phyloP scores from a whole-genome alignment of 495 filamentous ascomycete species.

The Tuber umbilicatum region DNA sequence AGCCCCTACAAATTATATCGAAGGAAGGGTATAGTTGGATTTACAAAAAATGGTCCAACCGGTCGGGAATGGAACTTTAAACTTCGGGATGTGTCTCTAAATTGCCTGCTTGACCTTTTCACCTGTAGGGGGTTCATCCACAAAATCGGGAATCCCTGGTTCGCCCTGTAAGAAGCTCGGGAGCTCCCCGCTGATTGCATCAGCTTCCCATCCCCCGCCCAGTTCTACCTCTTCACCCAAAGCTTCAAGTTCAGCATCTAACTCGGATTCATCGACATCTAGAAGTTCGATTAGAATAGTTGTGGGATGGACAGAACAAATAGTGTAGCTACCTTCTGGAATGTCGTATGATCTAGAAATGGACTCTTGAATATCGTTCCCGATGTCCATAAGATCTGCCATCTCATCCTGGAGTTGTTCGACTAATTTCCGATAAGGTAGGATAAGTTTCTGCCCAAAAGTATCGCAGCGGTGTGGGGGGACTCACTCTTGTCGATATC shows the following conservation, averaged over 20 bases:
- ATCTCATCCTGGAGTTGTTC: conserved; percentile 98
- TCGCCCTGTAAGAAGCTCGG: conserved; percentile 88
- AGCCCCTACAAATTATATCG: neutral
- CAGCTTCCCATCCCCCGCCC: conserved; percentile 50
- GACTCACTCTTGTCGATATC: conserved; percentile 74
- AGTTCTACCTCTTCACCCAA: conserved; percentile 85
- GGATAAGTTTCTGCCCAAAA: conserved; percentile 13
- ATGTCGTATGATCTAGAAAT: conserved; percentile 90
- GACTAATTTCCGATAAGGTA: conserved; percentile 43
- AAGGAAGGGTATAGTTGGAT: neutral
- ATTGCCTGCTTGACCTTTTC: conserved; percentile 40
- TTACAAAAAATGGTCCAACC: neutral
- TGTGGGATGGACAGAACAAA: neutral
- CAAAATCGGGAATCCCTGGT: conserved; percentile 65
- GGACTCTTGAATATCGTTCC: conserved; percentile 97
- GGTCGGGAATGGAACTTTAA: neutral
- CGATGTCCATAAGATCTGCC: conserved; percentile 94
- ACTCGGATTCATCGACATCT: conserved; percentile 94
- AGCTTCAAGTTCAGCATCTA: conserved; percentile 94
- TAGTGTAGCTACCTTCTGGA: conserved; percentile 56
- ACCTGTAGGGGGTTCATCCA: conserved; percentile 53
- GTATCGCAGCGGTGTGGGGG: neutral
- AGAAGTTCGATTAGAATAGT: conserved; percentile 6
- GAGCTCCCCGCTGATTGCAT: conserved; percentile 55
- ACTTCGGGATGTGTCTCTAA: conserved; percentile 5